A percentile compares a stretch with the other conserved stretches of the same genome.
Conservation (phyloP, 257 asterid species). For the Mentha longifolia region DNA sequence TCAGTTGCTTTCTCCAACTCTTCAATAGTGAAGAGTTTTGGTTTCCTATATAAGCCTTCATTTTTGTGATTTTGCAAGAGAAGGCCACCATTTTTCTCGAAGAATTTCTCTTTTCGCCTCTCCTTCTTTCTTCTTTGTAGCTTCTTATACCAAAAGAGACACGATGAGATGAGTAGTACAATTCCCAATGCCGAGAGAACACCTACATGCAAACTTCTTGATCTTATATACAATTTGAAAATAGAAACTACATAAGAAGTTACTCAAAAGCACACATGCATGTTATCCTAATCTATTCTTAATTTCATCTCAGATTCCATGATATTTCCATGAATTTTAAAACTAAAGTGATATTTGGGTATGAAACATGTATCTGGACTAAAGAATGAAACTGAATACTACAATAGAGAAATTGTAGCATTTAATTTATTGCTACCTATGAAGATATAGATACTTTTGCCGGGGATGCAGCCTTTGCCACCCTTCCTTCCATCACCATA, state of each 20-base stretch:
- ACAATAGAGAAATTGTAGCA: no score
- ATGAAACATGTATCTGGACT: no score
- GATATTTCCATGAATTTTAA: no score
- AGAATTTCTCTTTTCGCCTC: slow-evolving; percentile 3
- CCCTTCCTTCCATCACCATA: not conserved
- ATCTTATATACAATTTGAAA: no score
- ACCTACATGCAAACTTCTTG: no score
- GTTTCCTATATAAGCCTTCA: not conserved
- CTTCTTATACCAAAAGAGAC: not conserved
- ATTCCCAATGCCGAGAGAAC: not conserved
- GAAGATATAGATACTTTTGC: not conserved
- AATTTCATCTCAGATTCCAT: no score
- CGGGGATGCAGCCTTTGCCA: not conserved
- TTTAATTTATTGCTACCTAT: slow-evolving; percentile 6
- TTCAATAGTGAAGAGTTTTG: slow-evolving; percentile 8
- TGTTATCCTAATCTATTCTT: no score
- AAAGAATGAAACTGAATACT: no score
- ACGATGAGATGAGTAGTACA: not conserved
- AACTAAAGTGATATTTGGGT: no score
- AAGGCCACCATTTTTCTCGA: slow-evolving; percentile 28
- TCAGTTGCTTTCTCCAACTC: slow-evolving; percentile 34
- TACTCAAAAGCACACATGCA: no score
- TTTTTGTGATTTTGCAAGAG: slow-evolving; percentile 19
- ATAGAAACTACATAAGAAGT: no score
- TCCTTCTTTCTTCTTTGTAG: not conserved